Conservation (phyloP, 1,139 yeast species). For the Pichia inconspicua region DNA sequence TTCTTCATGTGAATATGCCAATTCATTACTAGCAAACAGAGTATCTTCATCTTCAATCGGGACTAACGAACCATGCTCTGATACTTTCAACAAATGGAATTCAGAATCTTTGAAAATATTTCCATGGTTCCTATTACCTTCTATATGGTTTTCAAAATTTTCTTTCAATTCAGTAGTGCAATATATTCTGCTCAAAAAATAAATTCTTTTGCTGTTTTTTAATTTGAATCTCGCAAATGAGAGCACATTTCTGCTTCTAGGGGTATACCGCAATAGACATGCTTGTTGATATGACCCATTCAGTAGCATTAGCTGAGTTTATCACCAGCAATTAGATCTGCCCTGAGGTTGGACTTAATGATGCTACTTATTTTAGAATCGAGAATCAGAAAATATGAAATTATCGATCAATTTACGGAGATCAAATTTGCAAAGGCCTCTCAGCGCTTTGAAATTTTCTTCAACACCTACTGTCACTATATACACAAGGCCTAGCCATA, state of each 20-base stretch:
- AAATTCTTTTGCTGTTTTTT: no score
- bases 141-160: not conserved
- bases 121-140: not conserved
- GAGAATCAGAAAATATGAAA: no score
- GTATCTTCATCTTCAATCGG: slow-evolving; percentile 4
- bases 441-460: no score
- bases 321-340: no score
- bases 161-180: not conserved
- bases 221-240: not conserved
- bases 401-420: no score
- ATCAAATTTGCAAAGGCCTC: no score
- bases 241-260: not conserved
- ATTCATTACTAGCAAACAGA: not conserved
- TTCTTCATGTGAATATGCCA: slow-evolving; percentile 1
- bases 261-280: not conserved
- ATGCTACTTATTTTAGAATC: no score
- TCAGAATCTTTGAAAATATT: slow-evolving; percentile 4
- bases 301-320: not conserved
- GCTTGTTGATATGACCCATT: not conserved
- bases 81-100: slow-evolving; percentile 6
- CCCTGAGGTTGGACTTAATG: no score
- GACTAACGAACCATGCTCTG: slow-evolving; percentile 11
- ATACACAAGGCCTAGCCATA: not conserved
- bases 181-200: not conserved
- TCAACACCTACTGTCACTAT: not conserved